Conservation (phyloP, 768 basidiomycete species). For the Tulasnella sp. region DNA sequence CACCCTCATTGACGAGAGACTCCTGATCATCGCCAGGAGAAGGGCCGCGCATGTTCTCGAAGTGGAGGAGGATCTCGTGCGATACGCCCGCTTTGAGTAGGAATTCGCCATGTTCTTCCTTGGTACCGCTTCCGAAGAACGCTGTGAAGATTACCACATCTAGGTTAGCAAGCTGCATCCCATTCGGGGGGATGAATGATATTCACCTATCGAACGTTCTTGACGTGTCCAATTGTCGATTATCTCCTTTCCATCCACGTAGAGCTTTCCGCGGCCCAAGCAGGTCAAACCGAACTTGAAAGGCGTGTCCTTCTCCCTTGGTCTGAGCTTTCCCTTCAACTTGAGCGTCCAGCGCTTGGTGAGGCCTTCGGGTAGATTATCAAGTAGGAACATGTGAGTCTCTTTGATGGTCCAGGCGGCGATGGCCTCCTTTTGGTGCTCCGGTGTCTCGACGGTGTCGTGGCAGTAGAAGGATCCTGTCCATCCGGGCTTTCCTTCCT, state of each 20-base stretch:
- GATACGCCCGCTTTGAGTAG: slow-evolving; percentile 37
- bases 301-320: slow-evolving; percentile 26
- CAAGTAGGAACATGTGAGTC: slow-evolving; percentile 44
- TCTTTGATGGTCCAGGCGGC: slow-evolving; percentile 48
- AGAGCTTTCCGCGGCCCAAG: slow-evolving; percentile 43
- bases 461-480: slow-evolving; percentile 52
- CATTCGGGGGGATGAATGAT: slow-evolving; percentile 32
- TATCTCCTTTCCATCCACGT: slow-evolving; percentile 34
- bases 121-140: slow-evolving; percentile 56
- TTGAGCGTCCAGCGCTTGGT: slow-evolving; percentile 45
- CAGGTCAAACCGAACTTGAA: slow-evolving; percentile 30
- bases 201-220: slow-evolving; percentile 54
- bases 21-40: slow-evolving; percentile 23
- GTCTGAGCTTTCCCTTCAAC: slow-evolving; percentile 41
- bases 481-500: slow-evolving; percentile 50
- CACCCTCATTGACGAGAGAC: not conserved
- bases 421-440: slow-evolving; percentile 35
- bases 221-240: slow-evolving; percentile 73
- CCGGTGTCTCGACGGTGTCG: slow-evolving; percentile 38
- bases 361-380: slow-evolving; percentile 48
- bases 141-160: slow-evolving; percentile 50
- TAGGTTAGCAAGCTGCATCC: slow-evolving; percentile 33
- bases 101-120: slow-evolving; percentile 50
- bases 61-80: slow-evolving; percentile 48
- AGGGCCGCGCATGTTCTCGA: slow-evolving; percentile 46